phyloP scores from a whole-genome alignment of 257 asterid species.

The Lavandula angustifolia region DNA sequence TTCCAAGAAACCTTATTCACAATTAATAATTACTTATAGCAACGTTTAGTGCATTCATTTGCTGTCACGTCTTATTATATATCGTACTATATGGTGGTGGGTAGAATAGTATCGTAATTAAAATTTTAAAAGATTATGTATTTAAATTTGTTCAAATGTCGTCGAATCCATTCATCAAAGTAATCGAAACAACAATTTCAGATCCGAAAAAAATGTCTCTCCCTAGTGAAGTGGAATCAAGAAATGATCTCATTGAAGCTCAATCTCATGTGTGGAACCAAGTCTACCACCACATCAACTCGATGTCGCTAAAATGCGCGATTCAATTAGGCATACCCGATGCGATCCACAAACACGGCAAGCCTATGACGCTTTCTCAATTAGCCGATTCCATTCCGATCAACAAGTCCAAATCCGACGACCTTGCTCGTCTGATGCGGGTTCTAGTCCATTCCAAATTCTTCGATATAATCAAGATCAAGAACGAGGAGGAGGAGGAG shows the following conservation, averaged over 20 bases:
- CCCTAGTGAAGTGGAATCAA: background rate
- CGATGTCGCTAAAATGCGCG: conserved; percentile 24
- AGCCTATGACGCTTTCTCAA: conserved; percentile 17
- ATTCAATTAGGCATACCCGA: conserved; percentile 27
- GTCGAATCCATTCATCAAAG: too few species aligned
- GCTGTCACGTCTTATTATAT: too few species aligned
- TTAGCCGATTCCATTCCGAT: background rate
- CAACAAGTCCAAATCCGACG: conserved; percentile 10
- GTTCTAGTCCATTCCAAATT: conserved; percentile 13
- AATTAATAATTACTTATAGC: too few species aligned
- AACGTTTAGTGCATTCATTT: too few species aligned
- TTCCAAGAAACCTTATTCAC: too few species aligned
- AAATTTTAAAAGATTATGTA: too few species aligned
- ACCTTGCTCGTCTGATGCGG: conserved; percentile 13
- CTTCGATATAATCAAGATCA: conserved; percentile 5
- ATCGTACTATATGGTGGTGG: too few species aligned
- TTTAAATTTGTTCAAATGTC: too few species aligned
- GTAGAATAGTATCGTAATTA: too few species aligned
- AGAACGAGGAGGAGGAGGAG: background rate
- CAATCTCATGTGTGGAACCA: conserved; percentile 28
- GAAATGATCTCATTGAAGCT: conserved; percentile 16
- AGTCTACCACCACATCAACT: conserved; percentile 13
- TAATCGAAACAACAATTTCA: too few species aligned
- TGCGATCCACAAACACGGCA: conserved; percentile 21
- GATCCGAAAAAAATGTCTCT: background rate